These are phyloP conservation scores for Podosphaera aphanis DNA, from an alignment of 2,329 filamentous ascomycete species.

Conservation along the genomic window DNA sequence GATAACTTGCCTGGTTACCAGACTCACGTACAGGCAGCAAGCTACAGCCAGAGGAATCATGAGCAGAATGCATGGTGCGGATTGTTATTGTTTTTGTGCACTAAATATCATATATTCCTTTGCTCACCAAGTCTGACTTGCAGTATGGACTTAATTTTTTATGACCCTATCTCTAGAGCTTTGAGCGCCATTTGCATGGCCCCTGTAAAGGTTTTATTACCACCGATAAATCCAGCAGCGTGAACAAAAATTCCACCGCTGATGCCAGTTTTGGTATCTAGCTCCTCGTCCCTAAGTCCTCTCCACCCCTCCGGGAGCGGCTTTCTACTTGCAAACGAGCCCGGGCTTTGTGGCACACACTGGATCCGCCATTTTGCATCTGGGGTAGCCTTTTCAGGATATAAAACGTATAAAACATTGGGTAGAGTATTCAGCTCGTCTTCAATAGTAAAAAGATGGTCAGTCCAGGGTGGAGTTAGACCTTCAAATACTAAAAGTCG, in stretches of 20 bases:
- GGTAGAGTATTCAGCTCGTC: constrained; percentile 25
- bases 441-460: constrained; percentile 81
- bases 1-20: neutral
- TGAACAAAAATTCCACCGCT: constrained; percentile 76
- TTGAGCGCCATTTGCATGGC: constrained; percentile 66
- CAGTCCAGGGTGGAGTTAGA: constrained; percentile 78
- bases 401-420: constrained; percentile 66
- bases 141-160: neutral
- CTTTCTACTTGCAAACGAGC: constrained; percentile 80
- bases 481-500: constrained; percentile 59
- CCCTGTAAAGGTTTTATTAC: constrained; percentile 77
- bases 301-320: constrained; percentile 79
- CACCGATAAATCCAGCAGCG: constrained; percentile 85
- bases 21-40: neutral
- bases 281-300: constrained; percentile 64
- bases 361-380: constrained; percentile 83
- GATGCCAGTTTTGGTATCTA: constrained; percentile 48
- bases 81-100: neutral
- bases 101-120: neutral
- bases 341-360: constrained; percentile 61
- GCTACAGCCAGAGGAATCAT: neutral
- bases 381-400: constrained; percentile 56
- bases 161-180: constrained; percentile 19
- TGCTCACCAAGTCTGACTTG: neutral
- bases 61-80: neutral